phyloP scores from a whole-genome alignment of 2,329 filamentous ascomycete genomes.

The Aspergillus piperis region DNA sequence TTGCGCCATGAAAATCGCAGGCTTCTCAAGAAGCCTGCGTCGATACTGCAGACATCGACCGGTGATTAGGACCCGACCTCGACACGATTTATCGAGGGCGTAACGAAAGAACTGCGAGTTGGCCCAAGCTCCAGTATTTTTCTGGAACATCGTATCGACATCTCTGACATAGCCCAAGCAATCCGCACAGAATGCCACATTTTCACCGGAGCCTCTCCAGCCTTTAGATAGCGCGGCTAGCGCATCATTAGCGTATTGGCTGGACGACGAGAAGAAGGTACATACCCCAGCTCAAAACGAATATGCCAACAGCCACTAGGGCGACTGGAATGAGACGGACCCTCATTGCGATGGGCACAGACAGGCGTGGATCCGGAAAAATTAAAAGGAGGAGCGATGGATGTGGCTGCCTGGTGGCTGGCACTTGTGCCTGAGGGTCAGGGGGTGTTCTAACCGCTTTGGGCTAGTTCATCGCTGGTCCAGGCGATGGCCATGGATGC shows the following conservation, averaged over 20 bases:
- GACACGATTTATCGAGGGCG: conserved; percentile 18
- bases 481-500: too few relatives aligned
- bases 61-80: conserved; percentile 8
- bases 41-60: conserved; percentile 19
- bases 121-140: conserved; percentile 1
- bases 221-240: not conserved
- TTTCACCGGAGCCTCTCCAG: not conserved
- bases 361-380: not conserved
- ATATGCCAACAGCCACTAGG: not conserved
- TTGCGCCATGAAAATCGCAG: conserved; percentile 12
- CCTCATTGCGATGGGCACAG: not conserved
- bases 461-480: not conserved
- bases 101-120: conserved; percentile 20
- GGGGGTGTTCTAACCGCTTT: not conserved
- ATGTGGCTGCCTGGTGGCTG: not conserved
- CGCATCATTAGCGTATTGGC: not conserved
- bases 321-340: not conserved
- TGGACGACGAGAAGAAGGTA: not conserved
- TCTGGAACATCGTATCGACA: conserved; percentile 15
- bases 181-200: conserved; percentile 15
- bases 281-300: not conserved
- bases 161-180: conserved; percentile 19
- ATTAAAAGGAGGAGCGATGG: not conserved
- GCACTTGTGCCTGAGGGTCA: not conserved
- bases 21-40: conserved; percentile 13